These are phyloP conservation scores for Colletotrichum sp. DNA, from an alignment of 2,329 filamentous ascomycete genomes.

Conservation along the genomic window DNA sequence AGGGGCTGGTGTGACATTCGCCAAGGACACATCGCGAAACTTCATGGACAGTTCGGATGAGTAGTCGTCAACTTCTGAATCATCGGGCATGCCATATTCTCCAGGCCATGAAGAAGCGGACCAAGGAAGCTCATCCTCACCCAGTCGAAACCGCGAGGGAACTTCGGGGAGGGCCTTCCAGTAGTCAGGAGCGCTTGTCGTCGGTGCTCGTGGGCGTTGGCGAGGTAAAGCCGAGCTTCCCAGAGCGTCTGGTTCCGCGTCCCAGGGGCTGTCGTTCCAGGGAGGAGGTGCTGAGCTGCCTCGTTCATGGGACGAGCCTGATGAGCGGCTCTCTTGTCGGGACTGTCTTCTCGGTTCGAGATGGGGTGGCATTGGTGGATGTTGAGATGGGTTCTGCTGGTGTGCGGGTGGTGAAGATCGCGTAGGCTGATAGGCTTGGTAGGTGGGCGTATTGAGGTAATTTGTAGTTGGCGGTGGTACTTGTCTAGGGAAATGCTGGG, in stretches of 20 bases:
- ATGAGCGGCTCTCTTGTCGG: constrained; percentile 21
- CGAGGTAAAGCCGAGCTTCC: constrained; percentile 30
- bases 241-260: constrained; percentile 37
- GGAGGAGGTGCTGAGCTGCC: constrained; percentile 56
- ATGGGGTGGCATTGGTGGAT: constrained; percentile 14
- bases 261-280: constrained; percentile 52
- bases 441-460: constrained; percentile 34
- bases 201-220: constrained; percentile 11
- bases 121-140: constrained; percentile 55
- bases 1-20: background rate
- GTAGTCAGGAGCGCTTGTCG: constrained; percentile 27
- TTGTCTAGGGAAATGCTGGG: constrained; percentile 47
- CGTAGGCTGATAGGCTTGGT: constrained; percentile 13
- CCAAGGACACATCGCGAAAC: constrained; percentile 9
- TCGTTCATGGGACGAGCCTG: constrained; percentile 42
- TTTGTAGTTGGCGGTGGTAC: constrained; percentile 51
- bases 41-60: constrained; percentile 18
- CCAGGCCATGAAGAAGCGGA: constrained; percentile 39
- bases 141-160: constrained; percentile 45
- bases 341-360: constrained; percentile 10
- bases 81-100: constrained; percentile 11
- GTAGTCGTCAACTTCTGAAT: constrained; percentile 3
- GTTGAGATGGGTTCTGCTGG: constrained; percentile 21
- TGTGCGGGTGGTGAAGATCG: constrained; percentile 17
- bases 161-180: constrained; percentile 50